Conservation (phyloP, 148 eudicot genomes). For the Agrostemma githago region DNA sequence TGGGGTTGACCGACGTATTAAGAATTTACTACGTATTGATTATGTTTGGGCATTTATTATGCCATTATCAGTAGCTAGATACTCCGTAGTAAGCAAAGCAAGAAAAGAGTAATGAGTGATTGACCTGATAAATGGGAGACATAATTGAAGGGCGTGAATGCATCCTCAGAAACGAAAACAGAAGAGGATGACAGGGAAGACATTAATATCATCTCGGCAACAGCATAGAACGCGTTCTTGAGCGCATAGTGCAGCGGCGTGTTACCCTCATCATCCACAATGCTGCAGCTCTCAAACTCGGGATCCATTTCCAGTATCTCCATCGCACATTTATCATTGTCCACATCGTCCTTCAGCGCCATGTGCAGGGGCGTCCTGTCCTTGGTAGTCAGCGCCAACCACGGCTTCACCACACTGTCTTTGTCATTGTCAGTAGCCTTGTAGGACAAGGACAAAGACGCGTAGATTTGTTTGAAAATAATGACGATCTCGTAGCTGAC, state of each 20-base stretch:
- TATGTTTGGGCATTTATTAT: too few relatives aligned
- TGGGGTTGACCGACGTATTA: too few relatives aligned
- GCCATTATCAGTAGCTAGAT: too few relatives aligned
- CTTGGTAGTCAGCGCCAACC: not conserved
- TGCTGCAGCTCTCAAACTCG: not conserved
- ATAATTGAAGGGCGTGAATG: too few relatives aligned
- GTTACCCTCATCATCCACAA: not conserved
- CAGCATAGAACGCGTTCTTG: not conserved
- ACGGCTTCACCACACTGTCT: not conserved
- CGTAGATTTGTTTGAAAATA: not conserved
- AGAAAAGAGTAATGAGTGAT: not conserved
- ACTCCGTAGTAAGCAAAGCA: too few relatives aligned
- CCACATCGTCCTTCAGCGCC: not conserved
- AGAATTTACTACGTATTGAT: too few relatives aligned
- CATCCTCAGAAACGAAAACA: not conserved
- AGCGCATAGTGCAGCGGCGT: constrained; percentile 1
- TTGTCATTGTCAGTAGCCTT: not conserved
- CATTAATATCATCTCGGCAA: constrained; percentile 10
- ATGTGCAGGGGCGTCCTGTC: not conserved
- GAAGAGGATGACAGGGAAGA: not conserved
- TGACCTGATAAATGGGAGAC: too few relatives aligned
- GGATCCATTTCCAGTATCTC: constrained; percentile 16
- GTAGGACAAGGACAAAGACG: not conserved
- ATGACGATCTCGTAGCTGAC: not conserved
- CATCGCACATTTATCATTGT: constrained; percentile 2